Evolutionary conservation across 1,139 yeast species (phyloP).

Genomic region (Scheffersomyces titani): DNA sequence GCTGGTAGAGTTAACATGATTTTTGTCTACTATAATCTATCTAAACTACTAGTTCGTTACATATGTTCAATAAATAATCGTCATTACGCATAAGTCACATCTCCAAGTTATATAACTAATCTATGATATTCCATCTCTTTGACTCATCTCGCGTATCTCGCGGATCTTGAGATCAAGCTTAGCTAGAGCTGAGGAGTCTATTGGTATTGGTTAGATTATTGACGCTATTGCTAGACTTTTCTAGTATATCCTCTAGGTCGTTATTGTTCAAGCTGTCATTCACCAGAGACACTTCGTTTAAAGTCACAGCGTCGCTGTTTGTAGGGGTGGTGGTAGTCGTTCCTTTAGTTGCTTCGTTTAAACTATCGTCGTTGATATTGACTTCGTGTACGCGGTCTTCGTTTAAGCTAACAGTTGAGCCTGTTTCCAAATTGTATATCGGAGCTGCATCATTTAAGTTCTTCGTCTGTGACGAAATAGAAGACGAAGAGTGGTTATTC

Average conservation of each 20-base stretch:
- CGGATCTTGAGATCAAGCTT: background rate
- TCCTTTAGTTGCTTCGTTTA: background rate
- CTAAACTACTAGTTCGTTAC: background rate
- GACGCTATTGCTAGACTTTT: background rate
- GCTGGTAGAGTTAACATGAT: background rate
- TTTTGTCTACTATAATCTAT: background rate
- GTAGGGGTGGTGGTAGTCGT: background rate
- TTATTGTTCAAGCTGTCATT: constrained; percentile 12
- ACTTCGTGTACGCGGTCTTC: constrained; percentile 4
- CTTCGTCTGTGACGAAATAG: background rate
- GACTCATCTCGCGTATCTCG: no score
- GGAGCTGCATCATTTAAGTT: constrained; percentile 7
- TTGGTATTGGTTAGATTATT: background rate
- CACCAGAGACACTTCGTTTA: background rate
- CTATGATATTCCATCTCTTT: background rate
- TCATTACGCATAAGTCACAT: background rate
- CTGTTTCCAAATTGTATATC: constrained; percentile 30
- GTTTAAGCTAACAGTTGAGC: constrained; percentile 24
- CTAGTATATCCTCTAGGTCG: constrained; percentile 12
- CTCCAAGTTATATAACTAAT: background rate
- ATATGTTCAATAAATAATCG: background rate
- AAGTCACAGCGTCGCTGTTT: background rate
- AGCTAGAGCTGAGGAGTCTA: background rate
- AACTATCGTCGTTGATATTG: background rate
- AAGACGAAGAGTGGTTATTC: background rate